Evolutionary conservation across 2,329 filamentous ascomycete genomes (phyloP).

Genomic region (Fusarium coicis): DNA sequence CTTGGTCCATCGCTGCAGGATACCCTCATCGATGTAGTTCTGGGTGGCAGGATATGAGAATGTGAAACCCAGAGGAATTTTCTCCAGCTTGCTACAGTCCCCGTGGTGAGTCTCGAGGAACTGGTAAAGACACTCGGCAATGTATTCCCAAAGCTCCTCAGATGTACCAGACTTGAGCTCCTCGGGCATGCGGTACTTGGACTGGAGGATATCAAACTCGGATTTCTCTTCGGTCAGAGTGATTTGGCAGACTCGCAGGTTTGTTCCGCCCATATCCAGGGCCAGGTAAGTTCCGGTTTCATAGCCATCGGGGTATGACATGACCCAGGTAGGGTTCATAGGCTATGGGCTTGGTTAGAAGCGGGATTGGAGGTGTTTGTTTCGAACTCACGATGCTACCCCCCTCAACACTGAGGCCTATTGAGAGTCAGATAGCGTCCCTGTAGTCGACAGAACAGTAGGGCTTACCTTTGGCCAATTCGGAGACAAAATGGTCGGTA

Average conservation of each 20-base stretch:
- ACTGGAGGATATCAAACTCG: constrained; percentile 94
- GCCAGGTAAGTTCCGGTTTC: constrained; percentile 90
- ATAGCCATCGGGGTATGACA: constrained; percentile 85
- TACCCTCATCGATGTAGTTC: constrained; percentile 90
- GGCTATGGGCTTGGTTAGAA: constrained; percentile 66
- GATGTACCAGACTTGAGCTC: constrained; percentile 87
- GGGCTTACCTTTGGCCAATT: constrained; percentile 81
- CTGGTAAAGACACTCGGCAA: constrained; percentile 90
- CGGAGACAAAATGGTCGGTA: constrained; percentile 86
- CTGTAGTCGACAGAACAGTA: not conserved
- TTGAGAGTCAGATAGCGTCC: constrained; percentile 18
- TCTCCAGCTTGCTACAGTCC: constrained; percentile 68
- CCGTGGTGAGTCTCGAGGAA: constrained; percentile 90
- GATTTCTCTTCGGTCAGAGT: constrained; percentile 87
- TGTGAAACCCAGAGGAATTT: constrained; percentile 88
- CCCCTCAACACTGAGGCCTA: constrained; percentile 85
- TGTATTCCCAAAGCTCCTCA: constrained; percentile 94
- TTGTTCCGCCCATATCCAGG: constrained; percentile 96
- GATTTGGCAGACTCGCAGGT: constrained; percentile 94
- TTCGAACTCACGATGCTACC: constrained; percentile 84
- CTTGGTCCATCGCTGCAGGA: constrained; percentile 96
- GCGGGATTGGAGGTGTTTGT: not conserved
- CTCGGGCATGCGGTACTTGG: constrained; percentile 94
- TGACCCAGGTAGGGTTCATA: constrained; percentile 98
- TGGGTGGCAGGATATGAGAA: constrained; percentile 97